phyloP scores from a whole-genome alignment of 352 stramenopile species.

The Pythium coloratum region DNA sequence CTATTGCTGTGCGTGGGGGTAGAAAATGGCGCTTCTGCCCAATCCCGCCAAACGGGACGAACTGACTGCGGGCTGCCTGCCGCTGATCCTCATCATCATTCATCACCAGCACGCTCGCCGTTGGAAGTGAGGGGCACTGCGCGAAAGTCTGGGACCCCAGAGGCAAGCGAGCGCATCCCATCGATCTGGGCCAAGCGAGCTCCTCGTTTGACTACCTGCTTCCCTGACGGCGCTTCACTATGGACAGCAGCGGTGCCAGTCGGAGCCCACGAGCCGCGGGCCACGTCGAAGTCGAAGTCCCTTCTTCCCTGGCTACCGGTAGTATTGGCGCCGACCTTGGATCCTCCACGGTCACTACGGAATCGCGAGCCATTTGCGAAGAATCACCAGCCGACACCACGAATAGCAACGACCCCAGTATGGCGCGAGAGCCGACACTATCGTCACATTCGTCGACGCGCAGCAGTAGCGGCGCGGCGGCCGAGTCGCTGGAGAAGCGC shows the following conservation, averaged over 20 bases:
- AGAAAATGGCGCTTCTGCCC: slow-evolving; percentile 12
- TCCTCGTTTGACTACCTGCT: not conserved
- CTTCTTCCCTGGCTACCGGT: not conserved
- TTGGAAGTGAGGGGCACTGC: slow-evolving; percentile 1
- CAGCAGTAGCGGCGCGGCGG: not conserved
- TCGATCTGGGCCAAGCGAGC: not conserved
- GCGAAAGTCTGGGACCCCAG: slow-evolving; percentile 2
- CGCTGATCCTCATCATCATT: slow-evolving; percentile 7
- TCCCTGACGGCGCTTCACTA: not conserved
- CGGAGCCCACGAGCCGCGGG: not conserved
- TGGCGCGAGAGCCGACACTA: slow-evolving; percentile 15
- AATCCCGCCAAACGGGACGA: slow-evolving; percentile 20
- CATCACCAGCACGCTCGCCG: slow-evolving; percentile 8
- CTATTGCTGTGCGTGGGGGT: slow-evolving; percentile 12
- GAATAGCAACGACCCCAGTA: not conserved
- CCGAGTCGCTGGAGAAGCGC: slow-evolving; percentile 3
- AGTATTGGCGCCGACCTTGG: not conserved
- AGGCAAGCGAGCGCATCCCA: not conserved
- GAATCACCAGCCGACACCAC: not conserved
- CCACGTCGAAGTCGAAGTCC: not conserved
- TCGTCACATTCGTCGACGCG: not conserved
- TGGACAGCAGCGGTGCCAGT: not conserved
- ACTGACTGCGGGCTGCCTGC: slow-evolving; percentile 15
- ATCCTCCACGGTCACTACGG: slow-evolving; percentile 6
- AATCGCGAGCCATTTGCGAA: not conserved